Conservation (phyloP, 768 basidiomycete genomes). For the Auriscalpium microsporum region DNA sequence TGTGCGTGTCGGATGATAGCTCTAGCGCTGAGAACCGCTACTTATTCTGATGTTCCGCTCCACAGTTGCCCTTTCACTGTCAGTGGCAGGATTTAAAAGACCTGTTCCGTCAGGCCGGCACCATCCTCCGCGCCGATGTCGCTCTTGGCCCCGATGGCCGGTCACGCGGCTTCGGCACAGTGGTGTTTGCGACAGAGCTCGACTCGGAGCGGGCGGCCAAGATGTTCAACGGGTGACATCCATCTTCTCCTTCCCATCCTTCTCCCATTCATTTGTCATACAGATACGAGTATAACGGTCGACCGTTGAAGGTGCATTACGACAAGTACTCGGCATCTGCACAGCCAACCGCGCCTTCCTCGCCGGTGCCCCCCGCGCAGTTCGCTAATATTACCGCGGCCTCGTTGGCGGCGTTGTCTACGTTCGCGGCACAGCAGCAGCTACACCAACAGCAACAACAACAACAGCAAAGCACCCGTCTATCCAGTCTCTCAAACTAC, state of each 20-base stretch:
- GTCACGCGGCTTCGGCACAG: conserved; percentile 89
- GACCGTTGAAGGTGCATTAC: conserved; percentile 81
- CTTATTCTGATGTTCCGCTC: conserved; percentile 10
- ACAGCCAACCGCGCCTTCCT: conserved; percentile 12
- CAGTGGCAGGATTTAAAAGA: conserved; percentile 99
- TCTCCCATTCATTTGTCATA: not conserved
- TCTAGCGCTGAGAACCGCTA: conserved; percentile 5
- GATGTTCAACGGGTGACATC: conserved; percentile 79
- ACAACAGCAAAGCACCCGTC: not conserved
- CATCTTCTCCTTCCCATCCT: not conserved
- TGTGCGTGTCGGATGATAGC: conserved; percentile 38
- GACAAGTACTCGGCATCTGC: conserved; percentile 63
- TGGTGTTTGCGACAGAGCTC: conserved; percentile 71
- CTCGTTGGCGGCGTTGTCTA: conserved; percentile 2
- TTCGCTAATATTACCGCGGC: not conserved
- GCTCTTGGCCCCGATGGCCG: conserved; percentile 82
- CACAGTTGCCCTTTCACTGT: conserved; percentile 81
- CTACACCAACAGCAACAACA: no score
- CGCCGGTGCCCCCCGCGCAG: conserved; percentile 2
- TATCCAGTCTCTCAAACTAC: not conserved
- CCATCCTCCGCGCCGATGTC: conserved; percentile 85
- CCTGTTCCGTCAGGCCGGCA: conserved; percentile 84
- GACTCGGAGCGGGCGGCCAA: conserved; percentile 80
- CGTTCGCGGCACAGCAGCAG: not conserved
- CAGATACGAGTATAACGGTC: conserved; percentile 85